These are phyloP conservation scores for Sporopachydermia lactativora DNA, from an alignment of 805 yeast species.

Conservation along the genomic window DNA sequence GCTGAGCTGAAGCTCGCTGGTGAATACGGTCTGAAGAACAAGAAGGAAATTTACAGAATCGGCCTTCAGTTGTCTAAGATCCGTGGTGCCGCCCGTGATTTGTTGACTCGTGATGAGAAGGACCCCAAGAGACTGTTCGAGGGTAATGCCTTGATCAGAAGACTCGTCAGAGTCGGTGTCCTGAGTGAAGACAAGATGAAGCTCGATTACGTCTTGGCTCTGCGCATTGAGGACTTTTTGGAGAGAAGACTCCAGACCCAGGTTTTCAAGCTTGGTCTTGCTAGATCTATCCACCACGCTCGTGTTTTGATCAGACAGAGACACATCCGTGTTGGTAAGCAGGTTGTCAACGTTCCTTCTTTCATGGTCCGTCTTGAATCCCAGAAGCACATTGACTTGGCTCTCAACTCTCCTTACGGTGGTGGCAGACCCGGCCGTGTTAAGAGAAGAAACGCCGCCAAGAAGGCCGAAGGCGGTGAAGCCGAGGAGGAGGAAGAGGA, in stretches of 20 bases:
- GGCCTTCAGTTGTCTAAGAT: constrained; percentile 98
- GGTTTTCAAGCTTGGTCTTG: constrained; percentile 98
- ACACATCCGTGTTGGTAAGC: constrained; percentile 99
- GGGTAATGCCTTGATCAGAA: constrained; percentile 99
- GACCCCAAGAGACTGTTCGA: constrained; percentile 99
- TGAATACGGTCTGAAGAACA: constrained; percentile 99
- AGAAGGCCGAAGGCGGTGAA: constrained; percentile 51
- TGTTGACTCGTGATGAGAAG: constrained; percentile 99
- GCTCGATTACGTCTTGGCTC: constrained; percentile 98
- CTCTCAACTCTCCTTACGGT: constrained; percentile 99
- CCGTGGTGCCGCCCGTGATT: constrained; percentile 99
- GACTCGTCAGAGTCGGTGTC: constrained; percentile 98
- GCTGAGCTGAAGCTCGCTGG: constrained; percentile 99
- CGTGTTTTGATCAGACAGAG: constrained; percentile 97
- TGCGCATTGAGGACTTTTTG: constrained; percentile 96
- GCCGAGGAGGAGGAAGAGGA: constrained; percentile 68
- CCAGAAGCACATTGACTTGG: constrained; percentile 99
- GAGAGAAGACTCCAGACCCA: constrained; percentile 99
- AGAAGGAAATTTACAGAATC: constrained; percentile 99
- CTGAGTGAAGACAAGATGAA: constrained; percentile 98
- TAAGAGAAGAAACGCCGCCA: constrained; percentile 79
- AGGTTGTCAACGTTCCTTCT: constrained; percentile 95
- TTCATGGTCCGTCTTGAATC: constrained; percentile 99
- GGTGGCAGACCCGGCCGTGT: constrained; percentile 99
- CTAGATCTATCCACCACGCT: constrained; percentile 99